Base-by-base conservation (phyloP, 1,139 yeast species). In the Geotrichum phurueaensis region DNA sequence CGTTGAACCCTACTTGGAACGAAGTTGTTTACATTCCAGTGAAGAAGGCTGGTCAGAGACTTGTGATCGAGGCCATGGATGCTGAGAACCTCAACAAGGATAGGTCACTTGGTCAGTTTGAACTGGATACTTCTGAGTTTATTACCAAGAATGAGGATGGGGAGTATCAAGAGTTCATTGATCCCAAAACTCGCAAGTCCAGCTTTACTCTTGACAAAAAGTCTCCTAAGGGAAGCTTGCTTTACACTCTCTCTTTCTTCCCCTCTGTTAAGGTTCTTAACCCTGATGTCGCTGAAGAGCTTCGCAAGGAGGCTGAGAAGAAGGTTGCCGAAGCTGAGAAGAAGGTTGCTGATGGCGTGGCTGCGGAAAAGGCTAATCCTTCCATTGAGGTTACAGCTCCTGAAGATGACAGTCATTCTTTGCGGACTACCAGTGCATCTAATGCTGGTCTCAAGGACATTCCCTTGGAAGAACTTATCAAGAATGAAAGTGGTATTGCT, bases 61-160 rank as follows among this genome's bases (percentile, higher is more conserved):
- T 92, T 65, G 84, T 91, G 1, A 73, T 94, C 60, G 98, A 94
- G 73, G 96, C 85, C 12, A 89, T 94, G 97, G 98, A 92, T 75
- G 88, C 87, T 54, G 96, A 92, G 75, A 80, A 81, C 62, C 81
- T 78, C 62, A 83, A 87, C 23, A 83, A 84, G 53, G 98, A 94
- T 73, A 84, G 97, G 71, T 83, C 96, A 6, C 80, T 94, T 62
- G 99, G 99, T 60, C 81, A 87, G 15, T 86, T 87, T 74, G 87
- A 86, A 68, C 78, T 92, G 29, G 82, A 84, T 67, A 77, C 89
- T 63, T 78, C 80, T 62, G 89, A 86, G 36, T 77, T 89, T 67
- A 84, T 92, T 69, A 81, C 81, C 65, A 85, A 83, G 70, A 81
- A 87, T 65, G 87, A 85, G 62, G 78, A 79, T 60, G 90, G 89